Percentiles rank a stretch among this genome's conserved stretches.
Evolutionary conservation across 1,139 yeast genomes (phyloP).

Genomic region (Geotrichum histeridarum): DNA sequence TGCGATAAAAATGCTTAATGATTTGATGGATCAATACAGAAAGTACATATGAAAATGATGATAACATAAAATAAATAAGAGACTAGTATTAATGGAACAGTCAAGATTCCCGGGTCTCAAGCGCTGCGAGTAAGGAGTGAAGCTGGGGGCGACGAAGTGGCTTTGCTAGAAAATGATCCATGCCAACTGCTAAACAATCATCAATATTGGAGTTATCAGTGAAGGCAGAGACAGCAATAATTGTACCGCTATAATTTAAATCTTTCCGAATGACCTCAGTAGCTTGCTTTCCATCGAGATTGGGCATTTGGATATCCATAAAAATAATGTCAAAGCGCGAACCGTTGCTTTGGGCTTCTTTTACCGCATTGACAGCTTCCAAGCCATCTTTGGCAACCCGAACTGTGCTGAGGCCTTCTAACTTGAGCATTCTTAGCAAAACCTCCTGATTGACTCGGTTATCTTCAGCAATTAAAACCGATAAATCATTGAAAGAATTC

Average conservation of each 20-base stretch:
- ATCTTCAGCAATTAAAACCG: conserved; percentile 85
- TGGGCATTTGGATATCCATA: conserved; percentile 98
- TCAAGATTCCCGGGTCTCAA: background rate
- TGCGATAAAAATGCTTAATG: background rate
- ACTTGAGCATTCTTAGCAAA: conserved; percentile 74
- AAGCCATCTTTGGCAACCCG: conserved; percentile 86
- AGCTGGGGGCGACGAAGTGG: conserved; percentile 59
- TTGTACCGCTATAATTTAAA: conserved; percentile 58
- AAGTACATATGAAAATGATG: background rate
- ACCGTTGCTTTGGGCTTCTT: background rate
- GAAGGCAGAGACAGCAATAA: conserved; percentile 91
- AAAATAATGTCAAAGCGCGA: conserved; percentile 62
- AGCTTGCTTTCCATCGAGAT: conserved; percentile 81
- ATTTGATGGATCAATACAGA: background rate
- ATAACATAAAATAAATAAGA: background rate
- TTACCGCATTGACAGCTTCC: conserved; percentile 69
- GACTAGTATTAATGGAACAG: background rate
- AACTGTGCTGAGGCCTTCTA: conserved; percentile 73
- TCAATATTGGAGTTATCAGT: conserved; percentile 92
- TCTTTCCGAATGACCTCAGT: conserved; percentile 65
- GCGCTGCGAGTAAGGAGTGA: conserved; percentile 23
- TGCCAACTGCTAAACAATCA: conserved; percentile 38
- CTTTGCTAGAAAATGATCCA: conserved; percentile 59
- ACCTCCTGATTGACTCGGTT: conserved; percentile 93
- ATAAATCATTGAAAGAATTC: conserved; percentile 14